Evolutionary conservation across 148 eudicot species (phyloP), one percentile per base, ranked within the genome.

Genomic region (Rhododendron griersonianum): DNA sequence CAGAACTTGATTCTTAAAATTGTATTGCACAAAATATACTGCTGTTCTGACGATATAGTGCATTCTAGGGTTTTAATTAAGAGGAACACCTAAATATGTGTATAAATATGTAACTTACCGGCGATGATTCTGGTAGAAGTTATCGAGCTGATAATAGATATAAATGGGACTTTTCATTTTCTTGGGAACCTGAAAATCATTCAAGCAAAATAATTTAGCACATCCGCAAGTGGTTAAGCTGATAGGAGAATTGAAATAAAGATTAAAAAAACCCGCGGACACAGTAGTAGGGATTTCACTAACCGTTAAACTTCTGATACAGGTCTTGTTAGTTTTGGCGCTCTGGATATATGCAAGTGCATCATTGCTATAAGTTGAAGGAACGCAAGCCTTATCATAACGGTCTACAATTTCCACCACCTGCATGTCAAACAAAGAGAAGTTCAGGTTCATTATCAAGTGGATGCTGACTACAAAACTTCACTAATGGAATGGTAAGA

Each of bases 341-440:
- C 83, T 90, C 84, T 89, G 90, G 83, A 96, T 96, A 89, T 85
- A 96, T 41, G 84, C 88, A 78, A 91, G 84, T 83, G 57, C 65
- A 76, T 93, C 57, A 1, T 75, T 41, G 55, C 47, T 88, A 86
- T 84, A 61, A 78, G 28, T 11, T 63, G 88, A 33, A 76, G 94
- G 97, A 85, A 95, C 23, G 85, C 98, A 96, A 3, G 88, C 92
- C 87, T 84, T 65, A 48, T 96, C 98, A 84, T 96, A 96, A 45
- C 95, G 94, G 13, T 88, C 89, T 21, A 89, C 88, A 86, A 96
- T 89, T 89, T 96, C 96, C 84, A 94, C 95, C 87, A 96, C 98
- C 99, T 96, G 86, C 76, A 53, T 59, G 83, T 83, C 71, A 85
- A 81, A 85, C 30, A 65, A 25, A 83, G 84, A 41, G 75, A 19